These are phyloP conservation scores for Candida taoyuanica DNA, from an alignment of 805 yeast species.

Conservation along the genomic window DNA sequence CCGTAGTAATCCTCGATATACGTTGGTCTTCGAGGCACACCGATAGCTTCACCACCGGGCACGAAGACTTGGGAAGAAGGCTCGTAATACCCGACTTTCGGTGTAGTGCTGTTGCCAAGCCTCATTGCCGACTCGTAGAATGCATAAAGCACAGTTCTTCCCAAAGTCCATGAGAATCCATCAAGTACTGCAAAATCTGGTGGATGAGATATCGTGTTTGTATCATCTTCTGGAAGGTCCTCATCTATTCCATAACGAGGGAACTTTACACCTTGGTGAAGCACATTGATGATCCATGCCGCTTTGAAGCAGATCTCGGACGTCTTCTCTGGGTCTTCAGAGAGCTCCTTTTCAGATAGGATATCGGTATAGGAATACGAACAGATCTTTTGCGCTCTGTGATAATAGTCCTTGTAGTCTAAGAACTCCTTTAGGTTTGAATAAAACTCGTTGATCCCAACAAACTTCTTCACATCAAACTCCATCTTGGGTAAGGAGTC, in stretches of 20 bases:
- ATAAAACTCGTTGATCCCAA: slow-evolving; percentile 69
- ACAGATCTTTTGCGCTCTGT: slow-evolving; percentile 44
- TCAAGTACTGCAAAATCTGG: slow-evolving; percentile 41
- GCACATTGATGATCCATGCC: slow-evolving; percentile 50
- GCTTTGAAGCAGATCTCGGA: slow-evolving; percentile 57
- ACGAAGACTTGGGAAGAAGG: slow-evolving; percentile 44
- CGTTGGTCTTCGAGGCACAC: slow-evolving; percentile 39
- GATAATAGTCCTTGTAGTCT: slow-evolving; percentile 35
- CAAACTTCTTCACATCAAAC: slow-evolving; percentile 50
- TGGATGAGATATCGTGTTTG: neutral
- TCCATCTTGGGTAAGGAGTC: slow-evolving; percentile 54
- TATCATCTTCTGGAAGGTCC: slow-evolving; percentile 22
- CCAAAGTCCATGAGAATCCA: slow-evolving; percentile 52
- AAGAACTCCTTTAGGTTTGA: slow-evolving; percentile 49
- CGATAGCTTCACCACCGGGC: slow-evolving; percentile 49
- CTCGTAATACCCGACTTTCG: slow-evolving; percentile 41
- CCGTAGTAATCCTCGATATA: slow-evolving; percentile 27
- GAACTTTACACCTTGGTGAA: slow-evolving; percentile 59
- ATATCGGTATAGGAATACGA: slow-evolving; percentile 23
- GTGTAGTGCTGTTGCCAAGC: slow-evolving; percentile 12
- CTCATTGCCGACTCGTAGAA: slow-evolving; percentile 41
- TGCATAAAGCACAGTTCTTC: slow-evolving; percentile 59
- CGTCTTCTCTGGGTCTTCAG: slow-evolving; percentile 38
- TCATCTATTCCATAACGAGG: slow-evolving; percentile 44
- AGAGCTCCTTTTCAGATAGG: slow-evolving; percentile 7